A percentile compares a stretch with the other conserved stretches of the same genome.
Conservation (phyloP, 2,329 filamentous ascomycete genomes). For the Purpureocillium lavendulum region DNA sequence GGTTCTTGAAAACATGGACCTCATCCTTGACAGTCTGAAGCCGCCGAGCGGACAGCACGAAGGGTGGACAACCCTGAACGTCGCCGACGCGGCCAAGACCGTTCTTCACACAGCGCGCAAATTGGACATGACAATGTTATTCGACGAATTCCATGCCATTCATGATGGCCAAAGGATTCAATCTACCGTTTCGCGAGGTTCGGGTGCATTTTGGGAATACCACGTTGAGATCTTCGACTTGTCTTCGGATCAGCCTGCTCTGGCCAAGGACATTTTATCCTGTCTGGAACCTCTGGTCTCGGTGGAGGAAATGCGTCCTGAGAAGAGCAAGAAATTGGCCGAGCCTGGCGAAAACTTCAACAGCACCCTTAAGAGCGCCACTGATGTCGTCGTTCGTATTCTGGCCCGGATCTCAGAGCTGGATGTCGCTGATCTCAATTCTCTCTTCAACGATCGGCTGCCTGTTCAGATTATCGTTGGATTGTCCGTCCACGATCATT, state of each 20-base stretch:
- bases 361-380: conserved; percentile 48
- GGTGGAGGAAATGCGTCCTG: conserved; percentile 62
- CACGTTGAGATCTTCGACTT: conserved; percentile 66
- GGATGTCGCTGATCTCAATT: conserved; percentile 55
- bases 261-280: conserved; percentile 67
- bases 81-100: conserved; percentile 33
- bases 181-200: conserved; percentile 60
- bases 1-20: conserved; percentile 51
- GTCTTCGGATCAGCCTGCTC: conserved; percentile 59
- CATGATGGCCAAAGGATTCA: conserved; percentile 52
- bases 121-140: conserved; percentile 33
- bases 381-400: conserved; percentile 59
- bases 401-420: conserved; percentile 77
- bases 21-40: conserved; percentile 39
- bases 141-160: conserved; percentile 47
- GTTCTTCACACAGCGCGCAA: conserved; percentile 46
- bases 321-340: conserved; percentile 33
- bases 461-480: conserved; percentile 69
- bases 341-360: conserved; percentile 62
- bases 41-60: conserved; percentile 16
- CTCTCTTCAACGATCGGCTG: conserved; percentile 58
- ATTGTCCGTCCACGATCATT: conserved; percentile 72
- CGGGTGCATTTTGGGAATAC: conserved; percentile 33
- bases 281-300: conserved; percentile 64
- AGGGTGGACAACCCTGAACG: conserved; percentile 30